These are phyloP conservation scores for Calycina marina DNA, from an alignment of 2,329 filamentous ascomycete species.

Conservation along the genomic window DNA sequence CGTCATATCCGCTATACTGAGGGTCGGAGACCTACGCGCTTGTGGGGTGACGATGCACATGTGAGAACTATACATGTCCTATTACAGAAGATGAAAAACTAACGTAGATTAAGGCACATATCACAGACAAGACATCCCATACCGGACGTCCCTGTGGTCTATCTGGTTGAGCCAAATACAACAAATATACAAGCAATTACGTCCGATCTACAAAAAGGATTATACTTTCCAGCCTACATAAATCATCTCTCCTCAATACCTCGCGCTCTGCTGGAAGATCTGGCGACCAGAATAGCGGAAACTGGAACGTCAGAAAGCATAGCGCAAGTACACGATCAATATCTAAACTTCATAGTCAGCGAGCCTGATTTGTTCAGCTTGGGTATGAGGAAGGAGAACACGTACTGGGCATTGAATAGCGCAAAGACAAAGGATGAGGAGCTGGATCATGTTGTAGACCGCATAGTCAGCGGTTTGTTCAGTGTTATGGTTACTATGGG, in stretches of 20 bases:
- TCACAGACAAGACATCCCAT: conserved; percentile 73
- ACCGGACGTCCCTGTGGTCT: conserved; percentile 90
- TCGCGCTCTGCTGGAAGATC: conserved; percentile 81
- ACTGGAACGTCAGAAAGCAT: conserved; percentile 80
- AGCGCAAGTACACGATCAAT: conserved; percentile 88
- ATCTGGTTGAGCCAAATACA: conserved; percentile 79
- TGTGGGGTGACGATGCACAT: conserved; percentile 97
- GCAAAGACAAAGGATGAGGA: conserved; percentile 80
- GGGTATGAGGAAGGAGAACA: conserved; percentile 78
- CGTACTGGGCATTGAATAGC: conserved; percentile 94
- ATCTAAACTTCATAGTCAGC: conserved; percentile 91
- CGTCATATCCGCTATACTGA: conserved; percentile 90
- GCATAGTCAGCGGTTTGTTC: conserved; percentile 91
- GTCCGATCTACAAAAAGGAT: conserved; percentile 66
- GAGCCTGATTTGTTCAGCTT: conserved; percentile 93
- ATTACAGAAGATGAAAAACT: not conserved
- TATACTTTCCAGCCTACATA: conserved; percentile 89
- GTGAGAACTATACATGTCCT: conserved; percentile 32
- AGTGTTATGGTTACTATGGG: conserved; percentile 98
- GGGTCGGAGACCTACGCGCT: conserved; percentile 80
- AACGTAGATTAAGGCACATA: conserved; percentile 47
- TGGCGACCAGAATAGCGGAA: conserved; percentile 73
- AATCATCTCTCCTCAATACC: conserved; percentile 95
- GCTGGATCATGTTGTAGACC: conserved; percentile 74
- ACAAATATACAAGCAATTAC: conserved; percentile 74